A percentile compares a stretch with the other conserved stretches of the same genome.
Evolutionary conservation across 176 grass and related monocot genomes (phyloP).

Genomic region (Canna indica): DNA sequence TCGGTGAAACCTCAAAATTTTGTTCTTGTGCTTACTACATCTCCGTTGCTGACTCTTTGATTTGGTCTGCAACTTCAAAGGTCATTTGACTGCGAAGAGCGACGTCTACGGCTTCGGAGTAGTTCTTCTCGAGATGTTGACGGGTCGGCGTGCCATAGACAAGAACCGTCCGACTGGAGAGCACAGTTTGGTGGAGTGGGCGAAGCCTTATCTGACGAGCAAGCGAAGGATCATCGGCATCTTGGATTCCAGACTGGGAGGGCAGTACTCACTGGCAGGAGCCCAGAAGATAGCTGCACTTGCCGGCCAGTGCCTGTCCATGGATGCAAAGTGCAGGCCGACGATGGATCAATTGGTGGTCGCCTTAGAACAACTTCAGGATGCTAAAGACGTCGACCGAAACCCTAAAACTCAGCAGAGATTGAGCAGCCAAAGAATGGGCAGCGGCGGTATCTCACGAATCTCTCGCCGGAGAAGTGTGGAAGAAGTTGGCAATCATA

Average conservation of each 20-base stretch:
- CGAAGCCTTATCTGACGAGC: constrained; percentile 38
- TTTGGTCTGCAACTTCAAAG: constrained; percentile 5
- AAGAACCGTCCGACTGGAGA: constrained; percentile 52
- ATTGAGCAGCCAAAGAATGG: neutral
- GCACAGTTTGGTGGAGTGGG: constrained; percentile 76
- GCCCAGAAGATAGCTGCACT: constrained; percentile 38
- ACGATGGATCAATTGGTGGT: constrained; percentile 45
- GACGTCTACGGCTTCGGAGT: constrained; percentile 70
- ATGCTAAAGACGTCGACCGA: constrained; percentile 25
- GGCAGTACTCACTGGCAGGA: constrained; percentile 38
- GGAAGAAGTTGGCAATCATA: neutral
- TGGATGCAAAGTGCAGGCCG: constrained; percentile 39
- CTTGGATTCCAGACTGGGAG: constrained; percentile 40
- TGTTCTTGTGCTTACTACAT: too few relatives aligned
- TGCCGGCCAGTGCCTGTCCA: constrained; percentile 40
- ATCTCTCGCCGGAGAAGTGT: neutral
- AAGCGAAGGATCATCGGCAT: constrained; percentile 38
- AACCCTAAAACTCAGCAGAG: neutral
- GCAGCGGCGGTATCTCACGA: too few relatives aligned
- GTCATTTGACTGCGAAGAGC: constrained; percentile 56
- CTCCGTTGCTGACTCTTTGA: neutral
- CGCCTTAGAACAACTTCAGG: constrained; percentile 41
- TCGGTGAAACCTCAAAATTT: too few relatives aligned
- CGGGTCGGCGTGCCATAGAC: constrained; percentile 42
- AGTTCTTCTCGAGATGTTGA: constrained; percentile 53